Conservation (phyloP, 176 grass and related monocot species). For the Thinopyrum elongatum region DNA sequence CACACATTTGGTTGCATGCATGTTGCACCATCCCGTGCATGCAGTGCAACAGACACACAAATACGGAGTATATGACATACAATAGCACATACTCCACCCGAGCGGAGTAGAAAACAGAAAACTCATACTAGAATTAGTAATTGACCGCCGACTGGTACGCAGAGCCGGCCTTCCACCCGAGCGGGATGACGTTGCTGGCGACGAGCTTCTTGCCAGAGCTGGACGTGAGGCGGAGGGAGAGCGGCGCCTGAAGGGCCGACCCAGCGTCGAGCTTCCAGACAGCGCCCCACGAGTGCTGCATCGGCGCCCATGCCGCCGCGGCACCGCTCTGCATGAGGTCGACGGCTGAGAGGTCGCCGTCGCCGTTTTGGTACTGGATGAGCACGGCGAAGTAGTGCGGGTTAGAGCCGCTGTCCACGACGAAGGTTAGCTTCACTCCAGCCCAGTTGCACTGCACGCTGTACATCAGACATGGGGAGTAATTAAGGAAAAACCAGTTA, state of each 20-base stretch:
- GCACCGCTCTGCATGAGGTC: constrained; percentile 41
- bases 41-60: background rate
- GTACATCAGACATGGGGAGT: background rate
- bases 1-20: background rate
- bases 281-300: constrained; percentile 59
- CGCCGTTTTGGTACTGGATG: constrained; percentile 49
- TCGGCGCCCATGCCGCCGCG: background rate
- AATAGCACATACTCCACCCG: background rate
- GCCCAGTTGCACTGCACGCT: constrained; percentile 58
- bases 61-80: background rate
- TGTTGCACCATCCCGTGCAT: background rate
- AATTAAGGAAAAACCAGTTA: background rate
- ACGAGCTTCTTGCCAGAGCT: constrained; percentile 36
- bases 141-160: constrained; percentile 34
- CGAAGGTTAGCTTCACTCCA: constrained; percentile 46
- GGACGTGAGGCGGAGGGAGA: constrained; percentile 44
- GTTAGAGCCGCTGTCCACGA: constrained; percentile 63
- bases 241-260: constrained; percentile 27
- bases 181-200: constrained; percentile 39
- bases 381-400: constrained; percentile 64
- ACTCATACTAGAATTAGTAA: background rate
- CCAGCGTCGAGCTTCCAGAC: constrained; percentile 40
- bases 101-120: too few relatives aligned
- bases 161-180: constrained; percentile 26
- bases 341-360: constrained; percentile 50